Conservation (phyloP, 805 yeast genomes). For the Saccharomycodes ludwigii region DNA sequence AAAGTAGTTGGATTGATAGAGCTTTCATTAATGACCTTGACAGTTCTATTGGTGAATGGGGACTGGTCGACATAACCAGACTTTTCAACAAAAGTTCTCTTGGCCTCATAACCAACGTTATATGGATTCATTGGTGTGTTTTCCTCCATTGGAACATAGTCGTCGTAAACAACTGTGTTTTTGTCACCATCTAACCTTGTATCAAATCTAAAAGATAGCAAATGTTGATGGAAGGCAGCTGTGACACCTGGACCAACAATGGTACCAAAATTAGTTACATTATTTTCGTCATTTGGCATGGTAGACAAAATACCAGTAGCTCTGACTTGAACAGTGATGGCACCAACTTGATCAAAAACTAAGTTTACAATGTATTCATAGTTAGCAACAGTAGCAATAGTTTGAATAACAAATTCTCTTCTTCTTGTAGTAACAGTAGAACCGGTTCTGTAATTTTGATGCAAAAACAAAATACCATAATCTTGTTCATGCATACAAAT, state of each 20-base stretch:
- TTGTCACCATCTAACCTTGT: conserved; percentile 74
- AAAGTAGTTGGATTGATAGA: conserved; percentile 55
- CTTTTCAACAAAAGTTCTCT: conserved; percentile 53
- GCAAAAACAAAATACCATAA: conserved; percentile 65
- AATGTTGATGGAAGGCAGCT: conserved; percentile 80
- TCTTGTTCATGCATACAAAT: conserved; percentile 76
- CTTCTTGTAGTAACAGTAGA: conserved; percentile 55
- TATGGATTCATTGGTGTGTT: conserved; percentile 45
- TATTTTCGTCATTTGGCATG: conserved; percentile 64
- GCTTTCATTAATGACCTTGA: conserved; percentile 64
- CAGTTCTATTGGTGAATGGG: conserved; percentile 62
- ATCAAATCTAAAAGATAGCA: conserved; percentile 67
- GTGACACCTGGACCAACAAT: conserved; percentile 67
- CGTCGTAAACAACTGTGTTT: conserved; percentile 63
- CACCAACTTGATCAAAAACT: conserved; percentile 68
- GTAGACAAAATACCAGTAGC: conserved; percentile 83
- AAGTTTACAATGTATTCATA: conserved; percentile 68
- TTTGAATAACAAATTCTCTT: conserved; percentile 68
- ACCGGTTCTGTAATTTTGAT: conserved; percentile 64
- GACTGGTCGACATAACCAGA: conserved; percentile 64
- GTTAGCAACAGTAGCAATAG: conserved; percentile 75
- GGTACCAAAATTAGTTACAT: conserved; percentile 56
- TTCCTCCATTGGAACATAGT: conserved; percentile 47
- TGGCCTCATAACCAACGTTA: conserved; percentile 57
- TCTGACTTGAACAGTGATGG: conserved; percentile 64